Evolutionary conservation across 2,329 filamentous ascomycete genomes (phyloP).

Genomic region (Claviceps paspali): DNA sequence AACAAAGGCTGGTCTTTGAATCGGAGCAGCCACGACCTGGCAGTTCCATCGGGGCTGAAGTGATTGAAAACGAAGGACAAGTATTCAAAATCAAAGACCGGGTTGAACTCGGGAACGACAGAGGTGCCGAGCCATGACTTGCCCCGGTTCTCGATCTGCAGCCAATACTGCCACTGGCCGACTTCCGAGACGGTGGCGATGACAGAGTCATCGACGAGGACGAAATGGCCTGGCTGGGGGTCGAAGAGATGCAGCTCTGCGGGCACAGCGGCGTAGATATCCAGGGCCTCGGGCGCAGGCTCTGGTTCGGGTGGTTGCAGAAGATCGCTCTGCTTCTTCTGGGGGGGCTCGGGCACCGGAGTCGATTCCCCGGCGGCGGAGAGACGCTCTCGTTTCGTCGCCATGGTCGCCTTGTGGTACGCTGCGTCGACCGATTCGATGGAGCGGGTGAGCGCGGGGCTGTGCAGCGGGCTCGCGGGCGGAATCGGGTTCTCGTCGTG

Average conservation of each 20-base stretch:
- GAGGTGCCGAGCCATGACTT: constrained; percentile 78
- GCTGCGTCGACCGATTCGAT: constrained; percentile 44
- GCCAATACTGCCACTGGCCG: constrained; percentile 89
- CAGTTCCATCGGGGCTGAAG: constrained; percentile 73
- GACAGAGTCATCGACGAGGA: constrained; percentile 61
- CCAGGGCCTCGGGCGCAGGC: constrained; percentile 46
- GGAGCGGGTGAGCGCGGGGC: constrained; percentile 37
- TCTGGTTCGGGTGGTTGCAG: constrained; percentile 3
- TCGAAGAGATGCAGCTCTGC: constrained; percentile 92
- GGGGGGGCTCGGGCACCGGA: not conserved
- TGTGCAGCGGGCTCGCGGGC: constrained; percentile 46
- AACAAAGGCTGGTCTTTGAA: constrained; percentile 73
- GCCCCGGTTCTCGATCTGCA: constrained; percentile 64
- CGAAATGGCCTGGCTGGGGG: constrained; percentile 72
- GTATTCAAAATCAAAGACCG: constrained; percentile 97
- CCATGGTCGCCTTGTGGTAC: constrained; percentile 35
- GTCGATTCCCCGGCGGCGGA: constrained; percentile 16
- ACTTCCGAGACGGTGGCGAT: constrained; percentile 71
- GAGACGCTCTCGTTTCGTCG: constrained; percentile 26
- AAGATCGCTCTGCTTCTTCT: not conserved
- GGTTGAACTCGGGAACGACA: constrained; percentile 82
- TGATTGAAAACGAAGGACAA: constrained; percentile 99
- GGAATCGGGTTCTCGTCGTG: constrained; percentile 47
- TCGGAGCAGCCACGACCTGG: constrained; percentile 87
- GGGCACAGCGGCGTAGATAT: constrained; percentile 57